Base-by-base conservation (phyloP, 2,329 filamentous ascomycete species). In the Ambrosiella xylebori region DNA sequence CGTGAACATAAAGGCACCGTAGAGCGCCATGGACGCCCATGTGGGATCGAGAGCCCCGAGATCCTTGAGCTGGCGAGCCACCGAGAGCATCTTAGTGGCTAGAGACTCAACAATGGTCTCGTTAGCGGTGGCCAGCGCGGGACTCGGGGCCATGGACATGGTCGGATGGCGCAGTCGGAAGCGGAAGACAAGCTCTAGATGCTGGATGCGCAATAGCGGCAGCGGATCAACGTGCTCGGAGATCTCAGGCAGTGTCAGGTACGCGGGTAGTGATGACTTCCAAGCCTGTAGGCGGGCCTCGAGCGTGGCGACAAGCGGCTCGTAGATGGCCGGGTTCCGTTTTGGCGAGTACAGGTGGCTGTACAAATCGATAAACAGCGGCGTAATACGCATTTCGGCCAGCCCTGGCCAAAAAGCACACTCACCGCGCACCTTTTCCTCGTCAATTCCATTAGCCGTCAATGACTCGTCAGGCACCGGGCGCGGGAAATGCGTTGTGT, bases 401-500 rank as follows among this genome's bases (percentile, higher is more conserved):
- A 89, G 73, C 5, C 81, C 86, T 27, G 85, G 77, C 54, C 80
- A 74, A 65, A 83, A 89, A 1, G 75, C 75, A 66, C 86, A 91
- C 50, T 78, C 78, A 19, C 35, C 37, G 12, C 37, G 12, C 9
- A 2, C 73, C 68, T 59, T 71, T 73, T 27, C 41, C 19, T 47
- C 40, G 17, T 47, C 54, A 11, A 49, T 39, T 27, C 52, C 52
- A 12, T 44, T 39, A 11, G 6, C n/a, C 3, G 35, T 53, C 0
- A 88, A 75, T 37, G 82, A 73, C 63, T 86, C 82, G 66, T 94
- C 88, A 35, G 83, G 75, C 38, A 90, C 76, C 4, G 81, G 71
- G 59, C 86, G 77, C 1, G 87, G 88, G 53, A 88, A 79, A 61
- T 88, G 86, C 40, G 86, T 79, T 64, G 94, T 88, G 63, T 89